Base-by-base conservation (phyloP, 441 rosid species). In the Pelargonium australe region DNA sequence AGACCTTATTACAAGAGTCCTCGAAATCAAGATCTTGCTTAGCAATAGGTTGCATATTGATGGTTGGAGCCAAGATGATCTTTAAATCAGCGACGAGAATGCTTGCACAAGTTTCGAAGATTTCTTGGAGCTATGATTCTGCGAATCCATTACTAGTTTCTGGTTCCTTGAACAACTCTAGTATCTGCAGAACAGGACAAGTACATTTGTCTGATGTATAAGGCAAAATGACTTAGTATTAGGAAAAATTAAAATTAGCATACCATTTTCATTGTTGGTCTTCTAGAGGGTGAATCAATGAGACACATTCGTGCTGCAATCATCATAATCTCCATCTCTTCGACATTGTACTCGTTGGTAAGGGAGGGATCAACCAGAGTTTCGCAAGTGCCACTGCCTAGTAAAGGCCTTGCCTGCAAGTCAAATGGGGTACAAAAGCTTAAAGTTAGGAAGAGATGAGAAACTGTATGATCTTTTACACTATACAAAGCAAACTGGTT, bases 191-290 rank as follows among this genome's bases (percentile, higher is more conserved):
- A 68, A 16, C 69, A 71, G 4, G 7, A 53, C 60, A 53, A n/a
- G 2, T 5, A 53, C 17, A n/a, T 16, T 53, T n/a, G 51, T 45
- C 14, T 51, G 43, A 53, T n/a, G 17, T 44, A 25, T 0, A 55
- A 55, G 43, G 20, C 20, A 44, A 5, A 28, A 11, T 9, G 9
- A 64, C 16, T 12, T 31, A 14, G 14, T 12, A 53, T 12, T 16
- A 2, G 2, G 16, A 44, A 63, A n/a, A n/a, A 44, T 41, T 9
- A 40, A 43, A 70, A 69, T 41, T 47, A 49, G 43, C 0, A 60
- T 16, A 80, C 85, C 63, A n/a, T 76, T 76, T 78, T 70, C 83
- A 76, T 74, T 5, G 77, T 77, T 63, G 83, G 83, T 71, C 85
- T 73, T 65, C 70, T 73, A 43, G 85, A 76, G 70, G 82, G 68